Percentiles rank a stretch among this genome's conserved stretches.
Conservation (phyloP, 495 filamentous ascomycete species). For the Parathielavia hyrcaniae region DNA sequence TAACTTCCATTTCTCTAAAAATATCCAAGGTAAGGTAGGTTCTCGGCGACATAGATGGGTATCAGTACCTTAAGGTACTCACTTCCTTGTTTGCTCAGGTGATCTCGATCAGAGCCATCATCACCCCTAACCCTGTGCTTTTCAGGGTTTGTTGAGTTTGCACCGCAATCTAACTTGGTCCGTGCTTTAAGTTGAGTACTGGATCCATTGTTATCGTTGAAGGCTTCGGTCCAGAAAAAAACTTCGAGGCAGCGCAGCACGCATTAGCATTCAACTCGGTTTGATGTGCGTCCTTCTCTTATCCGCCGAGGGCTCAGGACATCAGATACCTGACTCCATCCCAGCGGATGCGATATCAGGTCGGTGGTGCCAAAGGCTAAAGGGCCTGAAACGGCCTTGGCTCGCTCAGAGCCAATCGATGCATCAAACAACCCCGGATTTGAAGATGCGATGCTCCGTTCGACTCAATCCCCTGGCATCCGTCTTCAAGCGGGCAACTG, state of each 20-base stretch:
- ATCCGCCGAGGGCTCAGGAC: neutral
- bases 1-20: neutral
- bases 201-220: too few relatives aligned
- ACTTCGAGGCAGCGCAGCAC: too few relatives aligned
- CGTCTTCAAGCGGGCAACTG: constrained; percentile 5
- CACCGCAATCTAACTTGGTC: neutral
- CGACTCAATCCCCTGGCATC: constrained; percentile 15
- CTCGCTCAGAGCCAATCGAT: constrained; percentile 29
- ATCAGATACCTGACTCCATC: neutral
- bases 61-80: too few relatives aligned
- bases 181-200: neutral
- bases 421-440: constrained; percentile 9
- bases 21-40: too few relatives aligned
- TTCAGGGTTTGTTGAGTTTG: neutral
- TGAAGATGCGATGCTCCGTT: constrained; percentile 24
- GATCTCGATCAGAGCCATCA: too few relatives aligned
- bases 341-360: neutral
- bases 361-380: constrained; percentile 27
- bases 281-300: neutral
- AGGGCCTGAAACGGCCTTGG: constrained; percentile 31
- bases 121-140: neutral
- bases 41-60: too few relatives aligned
- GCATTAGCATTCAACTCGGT: neutral
- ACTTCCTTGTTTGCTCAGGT: too few relatives aligned
- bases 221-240: too few relatives aligned